phyloP scores from a whole-genome alignment of 495 filamentous ascomycete species.

The Lasiosphaeria ovina region DNA sequence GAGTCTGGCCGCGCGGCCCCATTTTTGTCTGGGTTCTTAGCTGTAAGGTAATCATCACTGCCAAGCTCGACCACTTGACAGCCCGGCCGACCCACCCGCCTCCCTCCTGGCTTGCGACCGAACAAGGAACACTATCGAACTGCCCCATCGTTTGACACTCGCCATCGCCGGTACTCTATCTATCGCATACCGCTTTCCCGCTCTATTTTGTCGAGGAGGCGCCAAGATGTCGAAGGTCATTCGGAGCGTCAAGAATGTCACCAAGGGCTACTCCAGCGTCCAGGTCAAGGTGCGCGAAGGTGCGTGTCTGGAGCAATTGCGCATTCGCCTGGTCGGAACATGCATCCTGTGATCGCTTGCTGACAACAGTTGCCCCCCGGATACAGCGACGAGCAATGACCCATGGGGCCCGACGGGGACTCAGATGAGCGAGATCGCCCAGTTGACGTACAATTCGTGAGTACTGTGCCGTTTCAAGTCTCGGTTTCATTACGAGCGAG shows the following conservation, averaged over 20 bases:
- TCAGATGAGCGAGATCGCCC: constrained; percentile 98
- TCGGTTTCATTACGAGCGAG: too few relatives aligned
- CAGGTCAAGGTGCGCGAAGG: constrained; percentile 99
- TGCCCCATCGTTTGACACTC: neutral
- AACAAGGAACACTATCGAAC: neutral
- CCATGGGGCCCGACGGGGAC: constrained; percentile 98
- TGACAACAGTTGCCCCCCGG: neutral
- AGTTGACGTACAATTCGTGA: constrained; percentile 95
- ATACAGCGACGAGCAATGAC: constrained; percentile 92
- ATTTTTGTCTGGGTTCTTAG: neutral
- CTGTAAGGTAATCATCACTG: neutral
- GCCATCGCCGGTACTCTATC: constrained; percentile 10
- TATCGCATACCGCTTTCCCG: neutral
- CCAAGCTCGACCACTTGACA: neutral
- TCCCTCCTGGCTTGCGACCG: constrained; percentile 8
- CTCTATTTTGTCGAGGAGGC: constrained; percentile 9
- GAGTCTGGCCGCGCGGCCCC: constrained; percentile 8
- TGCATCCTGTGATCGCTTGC: constrained; percentile 5
- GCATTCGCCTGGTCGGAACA: constrained; percentile 14
- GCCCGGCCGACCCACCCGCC: neutral
- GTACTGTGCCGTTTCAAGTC: constrained; percentile 23
- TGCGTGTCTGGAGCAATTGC: constrained; percentile 45
- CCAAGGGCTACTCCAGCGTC: constrained; percentile 94
- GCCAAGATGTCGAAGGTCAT: constrained; percentile 92
- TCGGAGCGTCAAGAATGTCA: constrained; percentile 98